Evolutionary conservation across 306 rosid species (phyloP).

Genomic region (Lagenaria siceraria): DNA sequence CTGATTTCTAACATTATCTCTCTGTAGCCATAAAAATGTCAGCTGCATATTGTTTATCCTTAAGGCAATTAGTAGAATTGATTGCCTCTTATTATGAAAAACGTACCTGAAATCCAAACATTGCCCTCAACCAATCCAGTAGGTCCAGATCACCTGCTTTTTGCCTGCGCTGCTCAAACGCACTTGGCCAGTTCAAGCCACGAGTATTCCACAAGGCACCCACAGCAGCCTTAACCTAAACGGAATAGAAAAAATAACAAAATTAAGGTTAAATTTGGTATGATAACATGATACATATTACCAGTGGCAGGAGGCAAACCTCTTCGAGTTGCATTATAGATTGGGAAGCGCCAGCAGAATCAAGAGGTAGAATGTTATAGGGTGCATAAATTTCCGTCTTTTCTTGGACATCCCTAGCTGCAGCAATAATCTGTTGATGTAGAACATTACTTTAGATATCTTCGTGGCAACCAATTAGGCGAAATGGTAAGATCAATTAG

Average conservation of each 20-base stretch:
- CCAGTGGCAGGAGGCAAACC: conserved; percentile 24
- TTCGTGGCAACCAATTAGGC: not conserved
- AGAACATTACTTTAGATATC: not conserved
- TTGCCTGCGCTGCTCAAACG: conserved; percentile 73
- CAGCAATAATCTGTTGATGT: conserved; percentile 70
- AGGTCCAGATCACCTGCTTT: conserved; percentile 71
- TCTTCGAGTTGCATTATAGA: conserved; percentile 93
- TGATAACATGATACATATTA: not conserved
- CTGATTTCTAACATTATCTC: conserved; percentile 92
- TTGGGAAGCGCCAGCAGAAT: conserved; percentile 95
- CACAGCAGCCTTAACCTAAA: conserved; percentile 85
- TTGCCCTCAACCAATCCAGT: conserved; percentile 94
- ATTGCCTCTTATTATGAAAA: not conserved
- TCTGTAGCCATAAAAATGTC: conserved; percentile 39
- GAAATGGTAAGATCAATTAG: conserved; percentile 2
- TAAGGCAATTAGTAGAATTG: not conserved
- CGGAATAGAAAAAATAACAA: conserved; percentile 12
- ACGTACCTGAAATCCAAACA: conserved; percentile 90
- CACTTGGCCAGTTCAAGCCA: conserved; percentile 76
- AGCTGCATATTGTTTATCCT: conserved; percentile 10
- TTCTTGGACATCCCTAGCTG: conserved; percentile 97
- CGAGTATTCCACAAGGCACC: conserved; percentile 67
- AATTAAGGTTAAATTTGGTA: conserved; percentile 5
- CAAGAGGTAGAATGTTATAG: conserved; percentile 87
- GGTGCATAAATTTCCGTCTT: conserved; percentile 87